These are phyloP conservation scores for Pseudopithomyces chartarum DNA, from an alignment of 2,329 filamentous ascomycete genomes.

Conservation along the genomic window DNA sequence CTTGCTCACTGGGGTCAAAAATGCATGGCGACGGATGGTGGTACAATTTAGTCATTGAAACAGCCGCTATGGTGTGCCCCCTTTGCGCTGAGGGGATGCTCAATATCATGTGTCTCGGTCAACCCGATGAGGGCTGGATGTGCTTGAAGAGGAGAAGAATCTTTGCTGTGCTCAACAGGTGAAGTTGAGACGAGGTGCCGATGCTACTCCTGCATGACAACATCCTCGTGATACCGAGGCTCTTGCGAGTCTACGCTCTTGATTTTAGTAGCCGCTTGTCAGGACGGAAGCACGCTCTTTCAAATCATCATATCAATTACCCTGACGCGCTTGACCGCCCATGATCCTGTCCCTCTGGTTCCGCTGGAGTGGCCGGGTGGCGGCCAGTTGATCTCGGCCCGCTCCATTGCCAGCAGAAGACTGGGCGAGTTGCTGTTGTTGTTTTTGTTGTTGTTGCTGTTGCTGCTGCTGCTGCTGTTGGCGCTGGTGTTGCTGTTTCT, in stretches of 20 bases:
- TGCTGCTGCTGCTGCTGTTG: constrained; percentile 27
- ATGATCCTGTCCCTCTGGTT: constrained; percentile 40
- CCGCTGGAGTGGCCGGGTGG: constrained; percentile 17
- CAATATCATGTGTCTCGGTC: background rate
- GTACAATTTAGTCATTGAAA: constrained; percentile 1
- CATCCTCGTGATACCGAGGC: background rate
- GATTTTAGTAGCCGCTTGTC: background rate
- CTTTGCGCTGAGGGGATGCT: background rate
- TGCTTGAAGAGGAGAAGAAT: background rate
- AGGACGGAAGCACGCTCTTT: background rate
- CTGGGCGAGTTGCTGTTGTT: constrained; percentile 22
- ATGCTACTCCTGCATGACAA: background rate
- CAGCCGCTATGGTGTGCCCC: background rate
- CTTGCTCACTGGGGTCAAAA: background rate
- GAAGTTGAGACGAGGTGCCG: too few species aligned
- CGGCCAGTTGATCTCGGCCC: constrained; percentile 8
- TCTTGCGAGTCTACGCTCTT: background rate
- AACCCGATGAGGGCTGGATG: background rate
- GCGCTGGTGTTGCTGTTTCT: constrained; percentile 29
- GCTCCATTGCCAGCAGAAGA: constrained; percentile 24
- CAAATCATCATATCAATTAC: constrained; percentile 11
- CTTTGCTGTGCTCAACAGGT: too few species aligned
- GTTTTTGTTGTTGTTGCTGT: constrained; percentile 26
- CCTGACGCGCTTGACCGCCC: constrained; percentile 22
- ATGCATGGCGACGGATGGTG: constrained; percentile 1